Percentiles rank a stretch among this genome's conserved stretches.
phyloP scores from a whole-genome alignment of 1,284 basidiomycete species.

The Agroathelia rolfsii region DNA sequence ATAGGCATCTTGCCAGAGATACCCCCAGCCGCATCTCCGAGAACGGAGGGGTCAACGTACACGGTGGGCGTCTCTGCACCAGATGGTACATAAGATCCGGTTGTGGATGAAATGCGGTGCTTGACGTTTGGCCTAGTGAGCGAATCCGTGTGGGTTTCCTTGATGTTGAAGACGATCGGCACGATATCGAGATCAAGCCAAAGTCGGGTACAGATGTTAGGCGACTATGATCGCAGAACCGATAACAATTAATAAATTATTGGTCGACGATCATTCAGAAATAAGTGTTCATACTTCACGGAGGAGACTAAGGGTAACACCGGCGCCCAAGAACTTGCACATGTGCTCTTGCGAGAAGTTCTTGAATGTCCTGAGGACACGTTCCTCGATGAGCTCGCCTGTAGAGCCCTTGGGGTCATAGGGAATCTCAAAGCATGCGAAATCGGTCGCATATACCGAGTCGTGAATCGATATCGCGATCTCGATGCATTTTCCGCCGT shows the following conservation, averaged over 20 bases:
- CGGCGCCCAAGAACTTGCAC: constrained; percentile 72
- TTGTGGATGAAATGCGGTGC: constrained; percentile 68
- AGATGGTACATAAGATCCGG: constrained; percentile 63
- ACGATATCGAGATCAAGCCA: constrained; percentile 72
- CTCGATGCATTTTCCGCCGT: constrained; percentile 52
- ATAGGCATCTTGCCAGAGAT: constrained; percentile 56
- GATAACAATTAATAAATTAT: too few species aligned
- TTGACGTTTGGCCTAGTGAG: constrained; percentile 65
- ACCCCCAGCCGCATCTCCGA: constrained; percentile 29
- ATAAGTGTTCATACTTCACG: constrained; percentile 28
- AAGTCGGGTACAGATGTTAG: constrained; percentile 67
- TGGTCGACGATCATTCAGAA: background rate
- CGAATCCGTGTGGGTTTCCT: constrained; percentile 69
- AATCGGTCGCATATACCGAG: constrained; percentile 73
- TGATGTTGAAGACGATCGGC: constrained; percentile 76
- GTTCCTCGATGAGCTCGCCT: constrained; percentile 39
- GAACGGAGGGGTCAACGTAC: constrained; percentile 41
- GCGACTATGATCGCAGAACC: too few species aligned
- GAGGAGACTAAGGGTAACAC: constrained; percentile 39
- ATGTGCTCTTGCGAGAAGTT: constrained; percentile 65
- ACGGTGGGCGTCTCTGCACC: constrained; percentile 66
- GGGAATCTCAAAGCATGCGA: constrained; percentile 42
- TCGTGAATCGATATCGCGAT: constrained; percentile 71
- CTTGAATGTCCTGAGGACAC: constrained; percentile 49
- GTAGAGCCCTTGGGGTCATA: constrained; percentile 40